Conservation (phyloP, 164 flowering plant species). For the Taxillus chinensis region DNA sequence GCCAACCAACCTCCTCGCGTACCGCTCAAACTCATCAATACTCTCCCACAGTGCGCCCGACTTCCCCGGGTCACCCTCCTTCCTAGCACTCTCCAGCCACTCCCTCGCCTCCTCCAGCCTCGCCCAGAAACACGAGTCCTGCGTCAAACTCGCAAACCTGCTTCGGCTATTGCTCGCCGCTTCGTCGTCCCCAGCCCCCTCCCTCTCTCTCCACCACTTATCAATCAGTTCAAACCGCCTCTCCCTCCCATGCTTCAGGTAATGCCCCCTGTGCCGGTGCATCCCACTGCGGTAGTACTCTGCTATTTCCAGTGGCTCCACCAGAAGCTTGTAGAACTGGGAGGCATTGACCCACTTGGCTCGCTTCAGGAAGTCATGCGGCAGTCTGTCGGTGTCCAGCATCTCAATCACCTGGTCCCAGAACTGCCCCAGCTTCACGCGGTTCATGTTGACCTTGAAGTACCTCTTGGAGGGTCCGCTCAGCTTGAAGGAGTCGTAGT, state of each 20-base stretch:
- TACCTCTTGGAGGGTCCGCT: slow-evolving; percentile 34
- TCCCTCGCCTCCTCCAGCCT: slow-evolving; percentile 68
- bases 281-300: slow-evolving; percentile 41
- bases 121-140: slow-evolving; percentile 86
- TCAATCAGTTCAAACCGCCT: slow-evolving; percentile 57
- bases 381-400: slow-evolving; percentile 53
- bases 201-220: slow-evolving; percentile 51
- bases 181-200: slow-evolving; percentile 9
- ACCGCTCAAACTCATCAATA: slow-evolving; percentile 35
- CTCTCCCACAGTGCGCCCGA: slow-evolving; percentile 23
- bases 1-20: slow-evolving; percentile 39
- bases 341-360: slow-evolving; percentile 63
- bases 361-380: slow-evolving; percentile 49
- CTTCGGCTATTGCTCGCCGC: slow-evolving; percentile 24
- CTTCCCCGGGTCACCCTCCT: slow-evolving; percentile 22
- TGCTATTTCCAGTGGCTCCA: slow-evolving; percentile 81
- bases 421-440: slow-evolving; percentile 46
- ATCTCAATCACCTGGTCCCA: slow-evolving; percentile 49
- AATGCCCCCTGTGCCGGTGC: slow-evolving; percentile 49
- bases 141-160: slow-evolving; percentile 55
- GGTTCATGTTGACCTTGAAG: slow-evolving; percentile 37
- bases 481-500: slow-evolving; percentile 65
- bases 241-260: slow-evolving; percentile 42
- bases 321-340: slow-evolving; percentile 56
- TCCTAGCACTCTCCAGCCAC: slow-evolving; percentile 22